Evolutionary conservation across 2,329 filamentous ascomycete species (phyloP), one percentile per base, ranked within the genome.

Genomic region (Pseudophaeomoniella oleicola): DNA sequence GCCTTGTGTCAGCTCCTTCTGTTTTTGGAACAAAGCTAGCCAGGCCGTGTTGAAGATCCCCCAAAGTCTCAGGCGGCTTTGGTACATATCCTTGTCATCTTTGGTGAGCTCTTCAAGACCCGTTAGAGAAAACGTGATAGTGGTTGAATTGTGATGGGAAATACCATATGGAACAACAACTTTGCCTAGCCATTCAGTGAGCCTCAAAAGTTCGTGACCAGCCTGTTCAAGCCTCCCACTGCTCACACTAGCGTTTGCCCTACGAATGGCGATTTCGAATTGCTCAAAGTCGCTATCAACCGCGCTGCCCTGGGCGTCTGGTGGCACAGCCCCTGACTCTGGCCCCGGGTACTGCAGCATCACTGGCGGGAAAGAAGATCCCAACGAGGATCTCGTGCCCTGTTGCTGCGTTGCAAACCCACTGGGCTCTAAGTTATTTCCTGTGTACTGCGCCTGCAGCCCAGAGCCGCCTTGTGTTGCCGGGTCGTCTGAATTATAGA

Each of bases 21-120:
- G 87, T 46, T 75, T 81, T 53, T 90, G 84, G 35, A 87, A 74
- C 4, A 90, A 64, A 3, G 78, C 72, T 27, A 94, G 70, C 88
- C 88, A 96, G 40, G 83, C 86, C 40, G 84, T 72, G 57, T 98
- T 96, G 63, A 96, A 94, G 47, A 94, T 81, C 49, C 81, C 78
- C 90, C 90, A 98, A 4, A 96, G 64, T 51, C 79, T 78, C 45
- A 94, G 71, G 38, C 86, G 78, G 47, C 90, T 79, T 38, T 69
- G 62, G 51, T 90, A 77, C 38, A 84, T 70, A 37, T 69, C 67
- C 52, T 81, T 75, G 55, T 94, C 81, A 62, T 96, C 87, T 50
- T 79, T 75, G 46, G 81, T 78, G 49, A 96, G 75, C 40, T 85
- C 86, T 94, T 59, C 44, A 52, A 55, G 58, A 19, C 6, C 15